Evolutionary conservation across 2,329 filamentous ascomycete genomes (phyloP), one percentile per base, ranked within the genome.

Genomic region (Calonectria pauciramosa): DNA sequence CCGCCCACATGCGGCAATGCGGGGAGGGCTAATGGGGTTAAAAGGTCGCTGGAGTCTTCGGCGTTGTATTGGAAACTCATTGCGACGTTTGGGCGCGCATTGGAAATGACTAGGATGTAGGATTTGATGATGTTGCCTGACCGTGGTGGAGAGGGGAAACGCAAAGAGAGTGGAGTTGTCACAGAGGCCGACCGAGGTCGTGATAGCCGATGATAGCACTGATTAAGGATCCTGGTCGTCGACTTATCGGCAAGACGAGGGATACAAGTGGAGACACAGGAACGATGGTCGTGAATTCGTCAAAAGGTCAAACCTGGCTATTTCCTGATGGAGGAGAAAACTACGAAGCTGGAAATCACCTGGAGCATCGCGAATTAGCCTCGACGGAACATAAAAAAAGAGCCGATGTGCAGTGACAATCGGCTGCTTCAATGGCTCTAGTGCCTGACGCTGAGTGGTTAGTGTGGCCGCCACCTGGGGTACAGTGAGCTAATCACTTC

Each of bases 161-260:
- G n/a, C 28, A 11, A 41, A 63, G 34, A 26, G 56, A 60, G 56
- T 63, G 56, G 56, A 63, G 56, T 20, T 56, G 52, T 30, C 20
- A 11, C 28, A 56, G 18, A 32, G 34, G 34, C 56, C 56, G 56
- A 41, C 56, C 56, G 23, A 41, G 56, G 34, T 63, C 6, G 56
- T 63, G 56, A 63, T 63, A 63, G 56, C 56, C 56, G 56, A 63
- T 28, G 56, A 63, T 63, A 63, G 18, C 56, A 38, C 18, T 38
- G 56, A 63, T 41, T 63, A 7, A 63, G 14, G 23, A 63, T 38
- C 36, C 34, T 20, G 34, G 56, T 47, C 23, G 13, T 14, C 8
- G 14, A 63, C 36, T 41, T 63, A 41, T 63, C 56, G 34, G 56
- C 56, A 63, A 63, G n/a, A 63, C 26, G 56, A 63, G 14, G 16